Conservation (phyloP, 1,139 yeast genomes). For the Debaryomycetaceae sp. region DNA sequence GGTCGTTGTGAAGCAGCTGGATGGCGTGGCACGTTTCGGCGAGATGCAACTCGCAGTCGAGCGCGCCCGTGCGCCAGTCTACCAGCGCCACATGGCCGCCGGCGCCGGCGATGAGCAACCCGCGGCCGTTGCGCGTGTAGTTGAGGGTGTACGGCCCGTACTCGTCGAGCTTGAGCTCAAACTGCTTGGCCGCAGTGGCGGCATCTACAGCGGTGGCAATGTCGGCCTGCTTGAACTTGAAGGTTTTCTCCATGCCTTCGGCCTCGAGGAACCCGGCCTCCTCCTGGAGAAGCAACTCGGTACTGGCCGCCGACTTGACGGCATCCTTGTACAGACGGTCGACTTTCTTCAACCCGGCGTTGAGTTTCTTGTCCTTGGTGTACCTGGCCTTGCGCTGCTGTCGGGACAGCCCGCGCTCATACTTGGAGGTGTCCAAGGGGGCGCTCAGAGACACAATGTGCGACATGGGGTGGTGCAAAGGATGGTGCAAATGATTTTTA, state of each 20-base stretch:
- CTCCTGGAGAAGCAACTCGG: slow-evolving; percentile 82
- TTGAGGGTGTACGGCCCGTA: slow-evolving; percentile 86
- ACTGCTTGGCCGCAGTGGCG: slow-evolving; percentile 67
- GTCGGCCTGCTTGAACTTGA: slow-evolving; percentile 77
- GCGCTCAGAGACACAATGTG: slow-evolving; percentile 6
- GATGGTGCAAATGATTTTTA: too few relatives aligned
- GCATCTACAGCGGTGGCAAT: slow-evolving; percentile 76
- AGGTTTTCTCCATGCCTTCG: slow-evolving; percentile 90
- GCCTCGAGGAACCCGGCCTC: slow-evolving; percentile 84
- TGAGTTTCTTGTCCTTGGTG: slow-evolving; percentile 57
- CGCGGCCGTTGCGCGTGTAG: slow-evolving; percentile 84
- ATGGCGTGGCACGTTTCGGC: slow-evolving; percentile 90
- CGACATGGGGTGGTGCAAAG: too few relatives aligned
- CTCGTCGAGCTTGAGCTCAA: slow-evolving; percentile 67
- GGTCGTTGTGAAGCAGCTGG: slow-evolving; percentile 86
- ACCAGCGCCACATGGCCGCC: slow-evolving; percentile 95
- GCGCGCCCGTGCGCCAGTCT: slow-evolving; percentile 88
- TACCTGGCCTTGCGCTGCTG: slow-evolving; percentile 18
- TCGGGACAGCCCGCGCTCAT: slow-evolving; percentile 17
- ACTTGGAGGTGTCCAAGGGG: slow-evolving; percentile 14
- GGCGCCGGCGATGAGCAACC: slow-evolving; percentile 75
- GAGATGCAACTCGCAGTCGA: slow-evolving; percentile 77
- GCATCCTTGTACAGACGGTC: slow-evolving; percentile 79
- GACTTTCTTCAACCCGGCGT: slow-evolving; percentile 59
- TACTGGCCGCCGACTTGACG: slow-evolving; percentile 73